Conservation (phyloP, 495 filamentous ascomycete species). For the Pseudevernia furfuracea region DNA sequence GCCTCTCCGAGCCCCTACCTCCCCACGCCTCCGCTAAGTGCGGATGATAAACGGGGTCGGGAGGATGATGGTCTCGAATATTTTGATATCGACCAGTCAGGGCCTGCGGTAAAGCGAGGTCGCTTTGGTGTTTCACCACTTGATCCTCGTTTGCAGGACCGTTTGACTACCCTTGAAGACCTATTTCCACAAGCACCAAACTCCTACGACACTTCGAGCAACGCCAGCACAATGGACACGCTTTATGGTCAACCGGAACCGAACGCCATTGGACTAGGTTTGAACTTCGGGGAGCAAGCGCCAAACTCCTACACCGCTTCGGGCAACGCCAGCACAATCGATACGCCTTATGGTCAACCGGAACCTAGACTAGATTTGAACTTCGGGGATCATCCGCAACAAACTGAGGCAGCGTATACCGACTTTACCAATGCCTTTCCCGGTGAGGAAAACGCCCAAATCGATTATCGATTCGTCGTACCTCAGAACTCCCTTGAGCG, state of each 20-base stretch:
- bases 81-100: background rate
- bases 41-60: background rate
- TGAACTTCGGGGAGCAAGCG: background rate
- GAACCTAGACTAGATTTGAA: background rate
- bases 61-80: background rate
- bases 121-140: background rate
- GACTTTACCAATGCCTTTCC: background rate
- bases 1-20: background rate
- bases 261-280: background rate
- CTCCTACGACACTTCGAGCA: background rate
- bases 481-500: conserved; percentile 4
- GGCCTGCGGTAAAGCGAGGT: background rate
- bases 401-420: background rate
- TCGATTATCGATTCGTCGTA: background rate
- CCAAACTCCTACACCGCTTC: background rate
- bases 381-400: background rate
- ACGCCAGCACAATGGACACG: background rate
- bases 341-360: background rate
- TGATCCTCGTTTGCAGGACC: background rate
- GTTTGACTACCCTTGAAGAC: background rate
- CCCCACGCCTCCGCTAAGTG: background rate
- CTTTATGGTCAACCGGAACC: background rate
- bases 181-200: background rate
- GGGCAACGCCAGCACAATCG: background rate
- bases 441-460: background rate